phyloP scores from a whole-genome alignment of 1,284 basidiomycete genomes.

The Pseudozyma thailandica region DNA sequence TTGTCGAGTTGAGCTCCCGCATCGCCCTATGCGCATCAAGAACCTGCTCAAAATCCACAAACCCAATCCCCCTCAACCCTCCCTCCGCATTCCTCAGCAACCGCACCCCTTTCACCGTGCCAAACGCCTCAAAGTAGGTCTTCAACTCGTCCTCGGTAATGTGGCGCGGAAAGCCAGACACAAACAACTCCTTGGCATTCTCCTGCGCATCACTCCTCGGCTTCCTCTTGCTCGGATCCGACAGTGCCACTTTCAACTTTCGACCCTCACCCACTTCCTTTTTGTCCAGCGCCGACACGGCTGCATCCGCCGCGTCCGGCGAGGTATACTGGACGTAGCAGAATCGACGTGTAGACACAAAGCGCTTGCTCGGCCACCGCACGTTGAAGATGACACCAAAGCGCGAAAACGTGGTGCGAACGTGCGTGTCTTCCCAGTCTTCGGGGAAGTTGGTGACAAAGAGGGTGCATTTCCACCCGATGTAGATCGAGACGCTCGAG shows the following conservation, averaged over 20 bases:
- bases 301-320: slow-evolving; percentile 81
- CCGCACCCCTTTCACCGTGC: slow-evolving; percentile 80
- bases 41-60: slow-evolving; percentile 81
- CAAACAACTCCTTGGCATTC: slow-evolving; percentile 83
- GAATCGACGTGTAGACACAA: slow-evolving; percentile 87
- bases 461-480: slow-evolving; percentile 92
- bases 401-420: slow-evolving; percentile 81
- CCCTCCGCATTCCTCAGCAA: slow-evolving; percentile 79
- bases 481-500: slow-evolving; percentile 79
- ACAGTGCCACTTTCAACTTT: slow-evolving; percentile 82
- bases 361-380: slow-evolving; percentile 97
- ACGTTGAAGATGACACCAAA: slow-evolving; percentile 92
- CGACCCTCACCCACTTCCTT: slow-evolving; percentile 75
- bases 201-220: slow-evolving; percentile 84
- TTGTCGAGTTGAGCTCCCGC: slow-evolving; percentile 54
- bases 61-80: slow-evolving; percentile 85
- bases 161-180: slow-evolving; percentile 82
- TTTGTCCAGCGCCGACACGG: slow-evolving; percentile 81
- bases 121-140: slow-evolving; percentile 79
- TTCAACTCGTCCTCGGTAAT: slow-evolving; percentile 79
- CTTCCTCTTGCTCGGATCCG: slow-evolving; percentile 88
- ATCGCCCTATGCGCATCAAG: slow-evolving; percentile 64
- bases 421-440: slow-evolving; percentile 78
- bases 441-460: slow-evolving; percentile 97
- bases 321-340: slow-evolving; percentile 92